These are phyloP conservation scores for Pichia sp. DNA, from an alignment of 1,139 yeast species.

Conservation along the genomic window DNA sequence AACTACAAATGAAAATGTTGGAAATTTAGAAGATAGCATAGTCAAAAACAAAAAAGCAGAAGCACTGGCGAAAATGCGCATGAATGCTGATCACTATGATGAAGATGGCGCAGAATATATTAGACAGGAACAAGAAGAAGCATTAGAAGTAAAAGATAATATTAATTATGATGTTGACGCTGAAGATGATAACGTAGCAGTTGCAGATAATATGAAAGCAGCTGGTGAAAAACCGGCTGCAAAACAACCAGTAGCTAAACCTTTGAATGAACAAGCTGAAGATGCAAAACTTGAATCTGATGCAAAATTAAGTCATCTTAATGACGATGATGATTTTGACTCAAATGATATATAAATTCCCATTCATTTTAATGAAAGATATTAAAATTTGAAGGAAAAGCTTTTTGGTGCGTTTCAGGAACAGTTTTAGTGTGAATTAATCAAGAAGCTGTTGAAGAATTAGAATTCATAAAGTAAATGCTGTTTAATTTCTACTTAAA, in stretches of 20 bases:
- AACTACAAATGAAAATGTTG: not conserved
- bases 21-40: not conserved
- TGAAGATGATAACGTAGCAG: slow-evolving; percentile 17
- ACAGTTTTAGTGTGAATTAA: too few species aligned
- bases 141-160: not conserved
- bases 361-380: too few species aligned
- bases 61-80: slow-evolving; percentile 5
- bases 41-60: slow-evolving; percentile 3
- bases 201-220: slow-evolving; percentile 22
- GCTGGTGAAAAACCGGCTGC: slow-evolving; percentile 21
- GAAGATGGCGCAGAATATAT: not conserved
- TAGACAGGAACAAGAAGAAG: slow-evolving; percentile 1
- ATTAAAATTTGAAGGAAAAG: too few species aligned
- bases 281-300: slow-evolving; percentile 4
- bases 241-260: slow-evolving; percentile 24
- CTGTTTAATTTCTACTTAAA: too few species aligned
- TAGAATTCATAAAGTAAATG: too few species aligned
- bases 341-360: too few species aligned
- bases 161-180: slow-evolving; percentile 8
- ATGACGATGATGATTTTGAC: slow-evolving; percentile 2
- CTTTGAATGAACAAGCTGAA: slow-evolving; percentile 21
- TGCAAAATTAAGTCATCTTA: not conserved
- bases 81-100: slow-evolving; percentile 1
- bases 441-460: too few species aligned
- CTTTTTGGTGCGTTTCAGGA: too few species aligned